Conservation (phyloP, 805 yeast genomes). For the Vanderwaltozyma yarrowii region DNA sequence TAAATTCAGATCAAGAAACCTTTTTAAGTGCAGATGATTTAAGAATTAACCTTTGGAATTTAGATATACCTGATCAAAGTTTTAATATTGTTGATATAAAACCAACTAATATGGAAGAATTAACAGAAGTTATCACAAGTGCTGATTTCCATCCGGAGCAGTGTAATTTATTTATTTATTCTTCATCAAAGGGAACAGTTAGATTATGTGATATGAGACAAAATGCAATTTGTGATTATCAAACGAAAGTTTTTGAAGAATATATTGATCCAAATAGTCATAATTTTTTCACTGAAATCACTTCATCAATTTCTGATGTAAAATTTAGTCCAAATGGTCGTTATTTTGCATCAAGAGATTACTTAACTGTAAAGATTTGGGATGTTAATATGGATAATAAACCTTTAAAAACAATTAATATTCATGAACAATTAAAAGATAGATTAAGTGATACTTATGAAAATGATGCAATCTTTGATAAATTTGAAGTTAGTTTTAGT, state of each 20-base stretch:
- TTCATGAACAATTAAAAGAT: constrained; percentile 91
- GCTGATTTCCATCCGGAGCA: constrained; percentile 92
- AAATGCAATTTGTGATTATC: constrained; percentile 86
- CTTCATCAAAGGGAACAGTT: constrained; percentile 90
- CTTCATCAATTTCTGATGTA: constrained; percentile 87
- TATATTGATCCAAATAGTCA: constrained; percentile 86
- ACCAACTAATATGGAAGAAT: constrained; percentile 97
- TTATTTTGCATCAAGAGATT: constrained; percentile 93
- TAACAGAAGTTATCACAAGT: constrained; percentile 93
- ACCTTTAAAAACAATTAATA: constrained; percentile 88
- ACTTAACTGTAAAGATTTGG: constrained; percentile 96
- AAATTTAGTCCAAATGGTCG: constrained; percentile 87
- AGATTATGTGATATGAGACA: constrained; percentile 95
- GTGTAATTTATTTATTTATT: constrained; percentile 91
- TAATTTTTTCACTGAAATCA: constrained; percentile 94
- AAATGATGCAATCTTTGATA: constrained; percentile 96
- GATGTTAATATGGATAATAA: constrained; percentile 94
- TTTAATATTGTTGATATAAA: constrained; percentile 96
- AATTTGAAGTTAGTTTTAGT: constrained; percentile 90
- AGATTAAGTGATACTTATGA: constrained; percentile 95
- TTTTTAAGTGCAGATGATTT: constrained; percentile 88
- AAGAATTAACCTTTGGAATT: constrained; percentile 91
- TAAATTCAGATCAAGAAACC: constrained; percentile 94
- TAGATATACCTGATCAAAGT: constrained; percentile 87
- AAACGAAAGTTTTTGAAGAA: constrained; percentile 83